A percentile compares a stretch with the other conserved stretches of the same genome.
Evolutionary conservation across 306 rosid genomes (phyloP).

Genomic region (Vachellia pachyceras): DNA sequence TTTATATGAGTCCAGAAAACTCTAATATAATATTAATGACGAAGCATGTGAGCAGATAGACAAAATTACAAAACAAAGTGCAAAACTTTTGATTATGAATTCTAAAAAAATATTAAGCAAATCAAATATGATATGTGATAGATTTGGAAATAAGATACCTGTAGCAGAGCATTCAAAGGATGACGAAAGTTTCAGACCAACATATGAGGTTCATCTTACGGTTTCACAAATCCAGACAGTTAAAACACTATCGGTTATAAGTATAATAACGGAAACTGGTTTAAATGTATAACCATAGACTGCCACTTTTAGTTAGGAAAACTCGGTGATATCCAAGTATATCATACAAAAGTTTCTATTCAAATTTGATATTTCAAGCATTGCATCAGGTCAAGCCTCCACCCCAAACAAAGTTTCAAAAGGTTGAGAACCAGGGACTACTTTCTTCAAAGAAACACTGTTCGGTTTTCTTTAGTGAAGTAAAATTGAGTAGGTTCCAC

Average conservation of each 20-base stretch:
- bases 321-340: not conserved
- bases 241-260: not conserved
- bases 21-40: conserved; percentile 21
- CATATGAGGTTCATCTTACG: too few species aligned
- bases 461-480: conserved; percentile 11
- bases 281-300: not conserved
- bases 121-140: not conserved
- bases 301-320: conserved; percentile 11
- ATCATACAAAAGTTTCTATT: conserved; percentile 15
- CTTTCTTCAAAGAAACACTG: conserved; percentile 22
- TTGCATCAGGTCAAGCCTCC: conserved; percentile 1
- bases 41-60: conserved; percentile 1
- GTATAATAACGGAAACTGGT: not conserved
- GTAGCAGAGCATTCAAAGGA: conserved; percentile 26
- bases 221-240: conserved; percentile 15
- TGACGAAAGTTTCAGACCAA: conserved; percentile 14
- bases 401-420: not conserved
- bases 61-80: conserved; percentile 18
- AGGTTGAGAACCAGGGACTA: conserved; percentile 8
- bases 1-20: conserved; percentile 19
- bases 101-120: conserved; percentile 3
- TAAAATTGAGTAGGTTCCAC: conserved; percentile 17
- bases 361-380: conserved; percentile 21
- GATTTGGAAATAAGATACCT: not conserved
- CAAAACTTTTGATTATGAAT: conserved; percentile 16